Evolutionary conservation across 176 grass and related monocot species (phyloP), one percentile per base, ranked within the genome.

Genomic region (Chrysopogon serrulatus): DNA sequence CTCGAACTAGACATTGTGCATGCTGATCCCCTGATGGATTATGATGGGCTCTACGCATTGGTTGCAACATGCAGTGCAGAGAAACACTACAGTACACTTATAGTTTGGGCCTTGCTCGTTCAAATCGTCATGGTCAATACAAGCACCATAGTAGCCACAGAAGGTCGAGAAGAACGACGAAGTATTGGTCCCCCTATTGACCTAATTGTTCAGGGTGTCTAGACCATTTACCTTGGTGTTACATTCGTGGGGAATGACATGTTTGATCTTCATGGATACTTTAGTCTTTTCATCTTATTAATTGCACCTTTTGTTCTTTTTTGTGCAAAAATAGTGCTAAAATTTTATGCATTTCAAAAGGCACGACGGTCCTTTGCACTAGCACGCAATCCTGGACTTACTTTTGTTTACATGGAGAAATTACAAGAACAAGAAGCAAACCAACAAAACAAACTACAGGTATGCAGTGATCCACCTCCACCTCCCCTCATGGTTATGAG

Each of bases 31-130:
- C n/a, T n/a, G n/a, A 79, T 34, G 41, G 10, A 0, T 5, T 45
- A 10, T 45, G 0, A 21, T 2, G 17, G 1, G 6, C 49, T 47
- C 1, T 27, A 1, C 5, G 69, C 1, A 6, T 1, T 65, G 32
- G 65, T 67, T 1, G 65, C 65, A 37, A 4, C 5, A 37, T 67
- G 65, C 17, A 0, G 3, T 2, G 9, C 23, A 0, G 0, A 14
- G 10, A 0, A 8, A 0, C 5, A 2, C 0, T 23, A 0, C 7
- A 16, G 2, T 40, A 1, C 13, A 2, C 14, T 64, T 15, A 0
- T 65, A 16, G 0, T 26, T 7, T 74, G 57, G 60, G 61, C 76
- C 3, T 43, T 10, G 31, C 10, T 62, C 11, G 30, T 74, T 63
- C 70, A 65, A 30, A 74, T 75, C 12, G 10, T 74, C 32, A 72